Evolutionary conservation across 805 yeast species (phyloP).

Genomic region (Tetrapisispora iriomotensis): DNA sequence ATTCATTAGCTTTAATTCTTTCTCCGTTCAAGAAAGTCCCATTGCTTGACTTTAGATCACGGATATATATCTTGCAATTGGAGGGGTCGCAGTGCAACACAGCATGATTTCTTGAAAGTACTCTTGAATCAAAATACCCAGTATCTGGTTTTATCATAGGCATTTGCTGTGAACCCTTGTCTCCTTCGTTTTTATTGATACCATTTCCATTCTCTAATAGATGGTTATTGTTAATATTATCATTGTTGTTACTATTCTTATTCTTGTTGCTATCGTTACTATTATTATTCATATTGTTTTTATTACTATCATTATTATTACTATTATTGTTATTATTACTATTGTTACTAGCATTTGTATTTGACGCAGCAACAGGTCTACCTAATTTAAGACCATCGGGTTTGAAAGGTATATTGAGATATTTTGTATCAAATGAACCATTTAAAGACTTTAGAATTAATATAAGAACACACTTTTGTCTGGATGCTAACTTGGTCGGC

Average conservation of each 20-base stretch:
- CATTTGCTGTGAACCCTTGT: neutral
- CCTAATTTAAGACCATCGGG: slow-evolving; percentile 87
- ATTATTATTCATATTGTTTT: no score
- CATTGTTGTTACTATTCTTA: slow-evolving; percentile 24
- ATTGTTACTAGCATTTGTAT: neutral
- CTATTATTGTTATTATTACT: slow-evolving; percentile 5
- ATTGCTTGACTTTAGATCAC: slow-evolving; percentile 84
- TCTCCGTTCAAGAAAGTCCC: slow-evolving; percentile 85
- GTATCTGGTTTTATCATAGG: slow-evolving; percentile 53
- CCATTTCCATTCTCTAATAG: no score
- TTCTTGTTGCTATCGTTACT: slow-evolving; percentile 13
- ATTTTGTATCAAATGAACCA: slow-evolving; percentile 72
- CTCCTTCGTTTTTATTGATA: neutral
- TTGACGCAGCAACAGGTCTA: slow-evolving; percentile 52
- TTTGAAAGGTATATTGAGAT: slow-evolving; percentile 62
- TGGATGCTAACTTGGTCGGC: neutral
- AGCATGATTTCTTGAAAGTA: slow-evolving; percentile 89
- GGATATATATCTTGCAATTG: slow-evolving; percentile 58
- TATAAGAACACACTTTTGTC: neutral
- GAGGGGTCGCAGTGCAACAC: slow-evolving; percentile 64
- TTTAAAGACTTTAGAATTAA: slow-evolving; percentile 57
- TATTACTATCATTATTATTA: slow-evolving; percentile 6
- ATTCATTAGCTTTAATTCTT: slow-evolving; percentile 47
- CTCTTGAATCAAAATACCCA: slow-evolving; percentile 91
- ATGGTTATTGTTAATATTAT: slow-evolving; percentile 26